These are phyloP conservation scores for Tolypocladium inflatum DNA, from an alignment of 2,329 filamentous ascomycete genomes.

Conservation along the genomic window DNA sequence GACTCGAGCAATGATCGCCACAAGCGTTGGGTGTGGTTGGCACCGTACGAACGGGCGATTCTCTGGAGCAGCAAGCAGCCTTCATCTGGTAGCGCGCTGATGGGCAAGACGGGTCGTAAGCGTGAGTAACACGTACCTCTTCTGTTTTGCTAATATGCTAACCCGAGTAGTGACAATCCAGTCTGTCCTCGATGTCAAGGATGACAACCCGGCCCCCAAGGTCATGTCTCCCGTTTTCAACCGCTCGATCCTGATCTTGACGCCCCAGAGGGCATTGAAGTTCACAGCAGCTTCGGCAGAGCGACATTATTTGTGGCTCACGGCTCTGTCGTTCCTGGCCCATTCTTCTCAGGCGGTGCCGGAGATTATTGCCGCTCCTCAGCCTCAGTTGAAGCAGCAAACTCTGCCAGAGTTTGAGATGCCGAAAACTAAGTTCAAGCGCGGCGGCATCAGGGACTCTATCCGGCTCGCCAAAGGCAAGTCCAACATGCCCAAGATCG, in stretches of 20 bases:
- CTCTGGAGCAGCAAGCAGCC: conserved; percentile 99
- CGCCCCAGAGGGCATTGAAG: conserved; percentile 85
- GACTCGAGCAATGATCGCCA: conserved; percentile 72
- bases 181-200: conserved; percentile 93
- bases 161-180: conserved; percentile 70
- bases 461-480: conserved; percentile 77
- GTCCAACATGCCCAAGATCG: conserved; percentile 40
- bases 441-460: conserved; percentile 67
- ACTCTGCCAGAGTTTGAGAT: conserved; percentile 42
- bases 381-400: conserved; percentile 27
- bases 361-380: conserved; percentile 52
- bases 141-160: conserved; percentile 14
- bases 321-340: conserved; percentile 86
- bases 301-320: conserved; percentile 91
- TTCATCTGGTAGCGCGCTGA: conserved; percentile 71
- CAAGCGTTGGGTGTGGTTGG: conserved; percentile 97
- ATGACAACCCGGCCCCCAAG: conserved; percentile 78
- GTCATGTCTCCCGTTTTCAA: conserved; percentile 63
- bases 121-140: conserved; percentile 48
- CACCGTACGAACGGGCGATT: conserved; percentile 89
- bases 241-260: conserved; percentile 89
- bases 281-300: conserved; percentile 80
- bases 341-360: conserved; percentile 77
- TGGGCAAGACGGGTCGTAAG: conserved; percentile 93
- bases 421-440: conserved; percentile 37